Evolutionary conservation across 2,329 filamentous ascomycete species (phyloP), one percentile per base, ranked within the genome.

Genomic region (Fusarium mangiferae): DNA sequence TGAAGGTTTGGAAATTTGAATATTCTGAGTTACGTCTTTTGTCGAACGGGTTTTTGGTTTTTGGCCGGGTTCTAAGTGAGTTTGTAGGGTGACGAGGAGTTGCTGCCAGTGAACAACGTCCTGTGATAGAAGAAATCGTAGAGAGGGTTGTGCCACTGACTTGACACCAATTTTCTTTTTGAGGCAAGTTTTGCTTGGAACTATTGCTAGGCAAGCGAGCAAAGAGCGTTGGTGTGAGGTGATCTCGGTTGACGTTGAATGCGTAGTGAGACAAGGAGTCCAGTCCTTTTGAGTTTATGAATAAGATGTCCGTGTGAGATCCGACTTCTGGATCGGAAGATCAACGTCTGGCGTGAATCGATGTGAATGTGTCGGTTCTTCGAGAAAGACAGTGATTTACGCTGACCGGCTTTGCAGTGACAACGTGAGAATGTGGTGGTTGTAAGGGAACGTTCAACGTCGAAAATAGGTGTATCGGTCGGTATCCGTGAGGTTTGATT

Each of bases 381-480:
- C 39, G 48, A 75, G 62, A 76, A 68, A 38, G 76, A 74, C 65
- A 74, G 70, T 65, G 60, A 62, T 67, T 54, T 70, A 70, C 62
- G 57, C 39, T 60, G 44, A 65, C 66, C 52, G 49, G 33, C 60
- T 70, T 56, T 66, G 66, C 73, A 71, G 73, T 67, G 62, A 75
- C 59, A 58, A 61, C 33, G 62, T 45, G 24, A 57, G 33, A 36
- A 35, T 35, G 67, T 68, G 54, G 30, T 66, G 60, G 44, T 54
- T 68, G 61, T 71, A 66, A 77, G 74, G 62, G 68, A 80, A 79
- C 75, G 78, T 60, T 79, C 78, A 79, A 80, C 75, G 77, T 80
- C 76, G 74, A 74, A 74, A 75, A 69, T 52, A 61, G 71, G 58
- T 70, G 73, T 72, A 69, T 77, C 70, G 62, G 70, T 73, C 67